Evolutionary conservation across 805 yeast genomes (phyloP), one percentile per base, ranked within the genome.

Genomic region (Yamadazyma philogaea): DNA sequence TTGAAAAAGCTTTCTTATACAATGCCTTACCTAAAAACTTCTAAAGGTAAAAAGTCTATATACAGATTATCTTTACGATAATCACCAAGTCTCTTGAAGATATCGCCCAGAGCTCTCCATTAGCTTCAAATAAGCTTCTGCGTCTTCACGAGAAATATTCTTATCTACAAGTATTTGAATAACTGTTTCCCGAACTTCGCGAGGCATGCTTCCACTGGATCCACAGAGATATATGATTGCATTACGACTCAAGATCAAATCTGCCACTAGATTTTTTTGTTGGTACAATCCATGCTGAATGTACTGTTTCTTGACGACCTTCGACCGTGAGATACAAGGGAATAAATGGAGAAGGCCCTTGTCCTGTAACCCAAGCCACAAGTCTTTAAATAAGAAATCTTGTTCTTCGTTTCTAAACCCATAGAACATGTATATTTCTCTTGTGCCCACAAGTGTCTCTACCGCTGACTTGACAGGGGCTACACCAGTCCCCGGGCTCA

Each of bases 401-500:
- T 78, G 83, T 2, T 68, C 70, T 33, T 69, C 68, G 52, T 61
- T 71, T 44, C 98, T 67, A 61, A 84, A 84, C 1, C 98, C 99
- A 46, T 79, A 78, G 52, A 90, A 87, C 20, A 91, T 60, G 33
- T 73, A 64, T 31, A 84, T 54, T 1, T 61, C 58, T 20, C 65
- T 67, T 1, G 51, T 52, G 21, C 39, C 31, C 3, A 40, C 26
- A 2, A 60, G 52, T 1, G 68, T 54, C 33, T 77, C 77, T 11
- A 91, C 72, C 31, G 90, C 55, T 1, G 87, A 75, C 54, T 87
- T 78, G 75, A 91, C 80, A 2, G 99, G 99, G 0, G 99, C 99
- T 8, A 93, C 71, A 2, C 99, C 99, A 0, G 98, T 95, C 3
- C 99, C 99, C 0, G 99, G 95, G 1, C 91, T 84, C 3, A 91